Percentiles rank a stretch among this genome's conserved stretches.
Evolutionary conservation across 1,139 yeast genomes (phyloP).

Genomic region (Yamadazyma jaroonii): DNA sequence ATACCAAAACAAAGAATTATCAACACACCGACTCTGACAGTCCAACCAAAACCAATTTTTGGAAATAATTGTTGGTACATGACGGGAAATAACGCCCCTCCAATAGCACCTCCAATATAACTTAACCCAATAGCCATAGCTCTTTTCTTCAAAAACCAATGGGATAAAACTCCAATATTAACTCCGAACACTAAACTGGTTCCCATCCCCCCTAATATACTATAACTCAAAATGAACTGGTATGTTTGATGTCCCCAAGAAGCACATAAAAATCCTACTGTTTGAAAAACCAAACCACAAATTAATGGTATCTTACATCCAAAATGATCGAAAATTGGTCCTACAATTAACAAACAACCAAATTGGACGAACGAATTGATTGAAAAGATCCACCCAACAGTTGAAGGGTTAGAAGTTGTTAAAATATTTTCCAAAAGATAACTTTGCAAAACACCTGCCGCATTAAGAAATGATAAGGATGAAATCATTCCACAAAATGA

Average conservation of each 20-base stretch:
- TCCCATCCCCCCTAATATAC: constrained; percentile 56
- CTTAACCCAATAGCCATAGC: constrained; percentile 58
- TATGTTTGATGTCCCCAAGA: constrained; percentile 51
- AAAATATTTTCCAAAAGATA: constrained; percentile 21
- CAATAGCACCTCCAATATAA: constrained; percentile 62
- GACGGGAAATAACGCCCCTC: constrained; percentile 60
- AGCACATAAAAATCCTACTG: constrained; percentile 49
- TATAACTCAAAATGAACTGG: constrained; percentile 62
- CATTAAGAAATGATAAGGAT: constrained; percentile 57
- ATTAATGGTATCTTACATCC: constrained; percentile 52
- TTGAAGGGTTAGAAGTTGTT: constrained; percentile 17
- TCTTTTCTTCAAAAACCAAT: constrained; percentile 56
- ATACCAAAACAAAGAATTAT: constrained; percentile 39
- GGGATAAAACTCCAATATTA: constrained; percentile 56
- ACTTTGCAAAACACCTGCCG: constrained; percentile 31
- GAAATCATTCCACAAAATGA: constrained; percentile 58
- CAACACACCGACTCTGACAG: constrained; percentile 55
- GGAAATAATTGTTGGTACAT: constrained; percentile 48
- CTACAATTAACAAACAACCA: constrained; percentile 55
- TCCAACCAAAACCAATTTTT: constrained; percentile 59
- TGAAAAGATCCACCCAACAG: constrained; percentile 34
- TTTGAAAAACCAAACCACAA: constrained; percentile 43
- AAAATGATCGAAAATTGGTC: constrained; percentile 51
- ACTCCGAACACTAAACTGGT: constrained; percentile 60
- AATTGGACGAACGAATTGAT: constrained; percentile 28